Percentiles rank a stretch among this genome's conserved stretches.
Evolutionary conservation across 495 filamentous ascomycete species (phyloP).

Genomic region (Chlorociboria aeruginascens): DNA sequence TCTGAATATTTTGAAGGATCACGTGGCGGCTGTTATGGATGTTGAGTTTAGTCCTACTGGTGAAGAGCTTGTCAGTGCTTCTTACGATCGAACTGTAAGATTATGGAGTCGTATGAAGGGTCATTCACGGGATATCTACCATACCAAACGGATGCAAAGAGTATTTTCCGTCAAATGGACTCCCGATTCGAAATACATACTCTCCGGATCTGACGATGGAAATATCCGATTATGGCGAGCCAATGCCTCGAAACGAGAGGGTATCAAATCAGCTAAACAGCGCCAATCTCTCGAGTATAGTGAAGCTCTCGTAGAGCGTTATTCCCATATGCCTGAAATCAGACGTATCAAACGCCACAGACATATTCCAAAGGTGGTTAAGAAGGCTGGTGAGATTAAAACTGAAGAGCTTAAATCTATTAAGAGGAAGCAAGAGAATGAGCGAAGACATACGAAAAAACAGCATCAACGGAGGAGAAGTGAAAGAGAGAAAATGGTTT

Average conservation of each 20-base stretch:
- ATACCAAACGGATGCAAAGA: conserved; percentile 94
- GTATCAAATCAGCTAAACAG: conserved; percentile 73
- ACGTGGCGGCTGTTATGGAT: conserved; percentile 94
- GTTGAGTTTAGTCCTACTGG: conserved; percentile 92
- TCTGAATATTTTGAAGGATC: conserved; percentile 87
- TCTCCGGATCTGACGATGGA: conserved; percentile 82
- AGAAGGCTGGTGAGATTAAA: conserved; percentile 98
- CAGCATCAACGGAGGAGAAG: conserved; percentile 55
- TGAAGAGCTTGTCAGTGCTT: conserved; percentile 82
- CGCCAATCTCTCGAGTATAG: conserved; percentile 88
- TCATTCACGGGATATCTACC: conserved; percentile 86
- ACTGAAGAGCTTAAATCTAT: conserved; percentile 73
- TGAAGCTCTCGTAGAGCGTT: conserved; percentile 69
- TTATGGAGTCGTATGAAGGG: conserved; percentile 72
- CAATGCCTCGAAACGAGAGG: conserved; percentile 73
- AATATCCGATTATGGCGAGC: conserved; percentile 89
- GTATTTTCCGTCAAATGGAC: conserved; percentile 83
- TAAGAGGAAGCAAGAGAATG: conserved; percentile 87
- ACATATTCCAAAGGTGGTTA: conserved; percentile 85
- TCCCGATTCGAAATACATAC: conserved; percentile 76
- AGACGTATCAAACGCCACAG: conserved; percentile 79
- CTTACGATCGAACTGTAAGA: conserved; percentile 72
- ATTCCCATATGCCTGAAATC: conserved; percentile 93
- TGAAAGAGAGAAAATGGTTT: conserved; percentile 89
- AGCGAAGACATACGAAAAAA: conserved; percentile 81